Evolutionary conservation across 768 basidiomycete species (phyloP), one percentile per base, ranked within the genome.

Genomic region (Artomyces pyxidatus): DNA sequence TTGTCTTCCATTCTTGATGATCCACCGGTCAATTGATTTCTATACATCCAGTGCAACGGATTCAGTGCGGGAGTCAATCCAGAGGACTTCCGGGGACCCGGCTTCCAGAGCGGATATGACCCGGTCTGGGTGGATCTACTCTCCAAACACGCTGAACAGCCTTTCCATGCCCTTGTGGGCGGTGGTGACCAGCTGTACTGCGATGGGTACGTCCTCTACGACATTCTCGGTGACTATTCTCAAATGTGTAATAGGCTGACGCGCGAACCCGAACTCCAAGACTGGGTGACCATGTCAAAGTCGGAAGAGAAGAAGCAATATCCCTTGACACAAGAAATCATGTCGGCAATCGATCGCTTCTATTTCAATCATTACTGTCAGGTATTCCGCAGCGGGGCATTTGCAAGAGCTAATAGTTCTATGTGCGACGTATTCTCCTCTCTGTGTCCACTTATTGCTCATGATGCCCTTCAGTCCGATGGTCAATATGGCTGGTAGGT

Each of bases 91-190:
- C 76, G 80, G 35, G 81, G 85, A 3, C 85, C 86, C 8, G 86
- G 88, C 0, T 94, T 81, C 60, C 81, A 75, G 53, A 81, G 69
- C 42, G 91, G 89, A 0, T 90, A 86, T 57, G 93, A 94, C 63
- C 91, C 90, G 6, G 79, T 97, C 10, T 99, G 95, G 95, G 74
- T 81, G 52, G 94, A 99, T 67, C 68, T 99, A n/a, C 76, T 98
- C 22, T 68, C 78, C 37, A 83, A 86, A 58, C 96, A 98, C 58
- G 72, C 76, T 2, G 76, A 80, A 59, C 69, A 71, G 49, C 93
- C 95, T 0, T 92, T 92, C 62, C 95, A 99, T 59, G 80, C 73
- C n/a, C 73, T 98, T 29, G 83, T 96, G 6, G 95, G 95, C 16
- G 95, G 95, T 17, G 92, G 93, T 10, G 92, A 95, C 63, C 93